phyloP scores from a whole-genome alignment of 192 early-diverging fungal species.

The Entomortierella parvispora region DNA sequence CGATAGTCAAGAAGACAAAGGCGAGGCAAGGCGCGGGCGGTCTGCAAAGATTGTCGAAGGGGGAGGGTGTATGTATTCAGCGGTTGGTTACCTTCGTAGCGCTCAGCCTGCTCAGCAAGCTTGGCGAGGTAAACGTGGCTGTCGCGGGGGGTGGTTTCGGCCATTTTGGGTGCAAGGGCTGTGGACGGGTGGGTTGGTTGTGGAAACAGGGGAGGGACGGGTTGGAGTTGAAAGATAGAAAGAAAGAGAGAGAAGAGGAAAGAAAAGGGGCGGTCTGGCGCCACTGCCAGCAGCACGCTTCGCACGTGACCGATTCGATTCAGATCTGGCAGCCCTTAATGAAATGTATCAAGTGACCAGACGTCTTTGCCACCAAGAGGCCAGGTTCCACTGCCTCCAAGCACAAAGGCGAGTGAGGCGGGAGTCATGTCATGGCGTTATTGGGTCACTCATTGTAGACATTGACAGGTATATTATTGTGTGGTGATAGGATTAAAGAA shows the following conservation, averaged over 20 bases:
- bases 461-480: too few species aligned
- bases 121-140: constrained; percentile 98
- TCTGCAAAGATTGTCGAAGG: too few species aligned
- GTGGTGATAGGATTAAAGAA: neutral
- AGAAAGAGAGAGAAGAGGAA: neutral
- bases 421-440: too few species aligned
- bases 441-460: too few species aligned
- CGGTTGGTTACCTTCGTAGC: constrained; percentile 82
- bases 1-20: too few species aligned
- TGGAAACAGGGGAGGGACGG: neutral
- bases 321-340: too few species aligned
- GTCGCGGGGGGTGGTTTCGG: constrained; percentile 50
- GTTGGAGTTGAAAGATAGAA: neutral
- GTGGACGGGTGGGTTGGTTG: neutral
- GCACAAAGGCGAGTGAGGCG: too few species aligned
- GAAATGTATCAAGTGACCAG: too few species aligned
- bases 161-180: constrained; percentile 10
- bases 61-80: too few species aligned
- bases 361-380: too few species aligned
- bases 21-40: too few species aligned
- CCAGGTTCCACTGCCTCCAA: too few species aligned
- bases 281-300: neutral
- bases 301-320: constrained; percentile 5
- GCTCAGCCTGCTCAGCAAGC: constrained; percentile 97
- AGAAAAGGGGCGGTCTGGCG: neutral